These are phyloP conservation scores for Trichomonascaceae sp. DNA, from an alignment of 1,139 yeast species.

Conservation along the genomic window DNA sequence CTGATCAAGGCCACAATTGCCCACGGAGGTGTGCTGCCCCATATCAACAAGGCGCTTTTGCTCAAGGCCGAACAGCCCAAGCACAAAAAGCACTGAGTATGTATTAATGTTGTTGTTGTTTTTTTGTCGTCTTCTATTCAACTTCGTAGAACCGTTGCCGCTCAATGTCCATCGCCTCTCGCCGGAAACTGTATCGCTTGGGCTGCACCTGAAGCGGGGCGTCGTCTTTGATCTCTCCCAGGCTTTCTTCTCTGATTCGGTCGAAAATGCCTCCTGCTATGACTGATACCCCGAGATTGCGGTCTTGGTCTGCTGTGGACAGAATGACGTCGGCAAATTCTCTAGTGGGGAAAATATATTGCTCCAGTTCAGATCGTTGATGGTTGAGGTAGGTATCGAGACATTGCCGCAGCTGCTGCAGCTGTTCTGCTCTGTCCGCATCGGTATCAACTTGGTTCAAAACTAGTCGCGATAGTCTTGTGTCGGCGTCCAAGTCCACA, in stretches of 20 bases:
- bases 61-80: slow-evolving; percentile 87
- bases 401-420: slow-evolving; percentile 33
- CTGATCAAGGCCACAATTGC: slow-evolving; percentile 96
- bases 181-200: not conserved
- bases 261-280: slow-evolving; percentile 64
- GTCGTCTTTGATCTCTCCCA: not conserved
- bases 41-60: slow-evolving; percentile 84
- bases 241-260: slow-evolving; percentile 23
- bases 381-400: slow-evolving; percentile 47
- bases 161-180: not conserved
- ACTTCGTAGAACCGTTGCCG: not conserved
- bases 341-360: slow-evolving; percentile 63
- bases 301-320: slow-evolving; percentile 32
- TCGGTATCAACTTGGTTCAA: slow-evolving; percentile 16
- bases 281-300: slow-evolving; percentile 41
- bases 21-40: slow-evolving; percentile 98
- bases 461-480: slow-evolving; percentile 65
- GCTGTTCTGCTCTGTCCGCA: not conserved
- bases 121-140: too few species aligned
- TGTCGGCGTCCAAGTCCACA: slow-evolving; percentile 79
- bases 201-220: not conserved
- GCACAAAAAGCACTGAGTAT: too few species aligned
- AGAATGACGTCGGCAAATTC: slow-evolving; percentile 69
- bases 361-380: slow-evolving; percentile 67
- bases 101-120: too few species aligned